A percentile compares a stretch with the other conserved stretches of the same genome.
These are phyloP conservation scores for Coprinellus micaceus DNA, from an alignment of 768 basidiomycete species.

Conservation along the genomic window DNA sequence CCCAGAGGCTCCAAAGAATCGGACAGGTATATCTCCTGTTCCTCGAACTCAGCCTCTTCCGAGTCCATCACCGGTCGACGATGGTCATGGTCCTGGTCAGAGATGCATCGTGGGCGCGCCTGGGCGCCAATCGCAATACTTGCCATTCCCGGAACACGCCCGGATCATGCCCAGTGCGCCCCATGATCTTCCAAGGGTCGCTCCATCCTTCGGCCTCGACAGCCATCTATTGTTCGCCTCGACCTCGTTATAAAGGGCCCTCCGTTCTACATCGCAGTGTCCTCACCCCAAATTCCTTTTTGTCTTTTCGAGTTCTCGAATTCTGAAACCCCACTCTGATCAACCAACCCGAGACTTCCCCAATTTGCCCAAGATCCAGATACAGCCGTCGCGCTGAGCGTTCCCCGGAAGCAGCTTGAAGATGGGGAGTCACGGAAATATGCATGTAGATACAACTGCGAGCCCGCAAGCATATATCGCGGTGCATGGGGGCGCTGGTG, in stretches of 20 bases:
- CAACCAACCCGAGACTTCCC: too few relatives aligned
- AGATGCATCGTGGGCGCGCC: background rate
- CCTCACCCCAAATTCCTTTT: background rate
- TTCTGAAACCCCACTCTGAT: too few relatives aligned
- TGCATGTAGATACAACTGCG: background rate
- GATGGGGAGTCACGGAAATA: too few relatives aligned
- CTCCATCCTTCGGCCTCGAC: background rate
- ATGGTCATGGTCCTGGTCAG: background rate
- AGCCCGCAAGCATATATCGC: slow-evolving; percentile 40
- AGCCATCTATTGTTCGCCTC: background rate
- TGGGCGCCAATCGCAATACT: too few relatives aligned
- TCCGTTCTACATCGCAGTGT: background rate
- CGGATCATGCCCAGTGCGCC: background rate
- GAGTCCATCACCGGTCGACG: too few relatives aligned
- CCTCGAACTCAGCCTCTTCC: too few relatives aligned
- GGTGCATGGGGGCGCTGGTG: slow-evolving; percentile 78
- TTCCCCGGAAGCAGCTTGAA: too few relatives aligned
- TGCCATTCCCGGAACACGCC: too few relatives aligned
- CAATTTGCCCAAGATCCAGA: too few relatives aligned
- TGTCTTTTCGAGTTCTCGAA: background rate
- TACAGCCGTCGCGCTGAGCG: too few relatives aligned
- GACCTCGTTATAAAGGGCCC: background rate
- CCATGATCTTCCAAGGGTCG: background rate
- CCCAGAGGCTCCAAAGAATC: too few relatives aligned
- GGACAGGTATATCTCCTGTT: background rate